Evolutionary conservation across 768 basidiomycete species (phyloP).

Genomic region (Boletus reticulatus): DNA sequence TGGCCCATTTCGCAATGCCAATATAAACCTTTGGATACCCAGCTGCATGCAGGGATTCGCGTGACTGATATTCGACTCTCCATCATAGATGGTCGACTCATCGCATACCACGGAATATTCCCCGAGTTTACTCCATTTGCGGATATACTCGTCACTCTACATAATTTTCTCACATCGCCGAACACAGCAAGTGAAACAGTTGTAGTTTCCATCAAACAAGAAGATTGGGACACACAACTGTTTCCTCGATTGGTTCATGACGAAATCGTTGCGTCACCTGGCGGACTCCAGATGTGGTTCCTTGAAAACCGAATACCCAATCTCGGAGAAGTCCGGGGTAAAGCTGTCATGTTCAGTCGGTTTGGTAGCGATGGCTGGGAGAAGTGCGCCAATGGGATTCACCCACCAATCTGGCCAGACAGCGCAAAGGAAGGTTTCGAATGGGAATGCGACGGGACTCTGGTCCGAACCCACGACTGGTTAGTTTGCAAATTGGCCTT

Average conservation of each 20-base stretch:
- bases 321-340: conserved; percentile 84
- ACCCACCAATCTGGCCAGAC: conserved; percentile 85
- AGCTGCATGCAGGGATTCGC: conserved; percentile 77
- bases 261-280: conserved; percentile 56
- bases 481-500: conserved; percentile 27
- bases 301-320: conserved; percentile 76
- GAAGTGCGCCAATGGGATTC: conserved; percentile 77
- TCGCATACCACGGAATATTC: conserved; percentile 79
- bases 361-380: conserved; percentile 73
- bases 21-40: conserved; percentile 54
- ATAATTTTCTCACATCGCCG: conserved; percentile 61
- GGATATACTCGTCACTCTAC: conserved; percentile 58
- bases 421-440: conserved; percentile 68
- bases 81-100: conserved; percentile 57
- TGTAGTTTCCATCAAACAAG: conserved; percentile 88
- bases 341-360: conserved; percentile 80
- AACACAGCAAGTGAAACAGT: conserved; percentile 66
- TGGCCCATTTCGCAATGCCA: conserved; percentile 91
- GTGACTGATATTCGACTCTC: conserved; percentile 80
- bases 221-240: conserved; percentile 52
- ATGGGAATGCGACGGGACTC: conserved; percentile 71
- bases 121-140: conserved; percentile 69
- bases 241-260: conserved; percentile 69
- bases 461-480: conserved; percentile 86
- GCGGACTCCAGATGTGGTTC: conserved; percentile 68